These are phyloP conservation scores for Arachis stenosperma DNA, from an alignment of 306 rosid genomes.

Conservation along the genomic window DNA sequence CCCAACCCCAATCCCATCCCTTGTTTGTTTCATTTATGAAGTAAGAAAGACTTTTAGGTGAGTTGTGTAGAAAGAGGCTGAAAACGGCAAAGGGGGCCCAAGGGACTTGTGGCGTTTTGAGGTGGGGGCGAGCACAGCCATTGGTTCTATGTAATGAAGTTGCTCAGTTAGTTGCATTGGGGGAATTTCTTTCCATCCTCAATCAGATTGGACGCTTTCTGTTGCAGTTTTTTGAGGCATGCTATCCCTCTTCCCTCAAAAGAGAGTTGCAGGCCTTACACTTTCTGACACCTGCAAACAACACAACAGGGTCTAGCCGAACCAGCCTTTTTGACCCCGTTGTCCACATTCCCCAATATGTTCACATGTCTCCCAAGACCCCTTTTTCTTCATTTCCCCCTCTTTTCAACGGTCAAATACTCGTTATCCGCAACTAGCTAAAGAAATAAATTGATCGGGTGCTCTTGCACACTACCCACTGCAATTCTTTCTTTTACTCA, in stretches of 20 bases:
- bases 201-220: not conserved
- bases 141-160: not conserved
- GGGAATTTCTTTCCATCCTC: slow-evolving; percentile 39
- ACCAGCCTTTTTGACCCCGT: slow-evolving; percentile 45
- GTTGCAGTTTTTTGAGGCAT: not conserved
- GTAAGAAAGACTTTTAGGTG: no score
- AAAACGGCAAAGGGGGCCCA: no score
- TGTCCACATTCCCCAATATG: not conserved
- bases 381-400: not conserved
- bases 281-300: slow-evolving; percentile 38
- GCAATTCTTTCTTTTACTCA: not conserved
- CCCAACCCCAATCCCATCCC: no score
- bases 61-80: no score
- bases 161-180: not conserved
- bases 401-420: slow-evolving; percentile 38
- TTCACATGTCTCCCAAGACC: slow-evolving; percentile 33
- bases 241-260: not conserved
- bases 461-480: not conserved
- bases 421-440: not conserved
- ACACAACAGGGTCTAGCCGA: not conserved
- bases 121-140: no score
- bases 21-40: no score
- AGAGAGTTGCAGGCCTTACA: not conserved
- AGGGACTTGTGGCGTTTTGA: no score
- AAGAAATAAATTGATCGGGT: not conserved